Conservation (phyloP, 805 yeast genomes). For the Blastobotrys robertii region DNA sequence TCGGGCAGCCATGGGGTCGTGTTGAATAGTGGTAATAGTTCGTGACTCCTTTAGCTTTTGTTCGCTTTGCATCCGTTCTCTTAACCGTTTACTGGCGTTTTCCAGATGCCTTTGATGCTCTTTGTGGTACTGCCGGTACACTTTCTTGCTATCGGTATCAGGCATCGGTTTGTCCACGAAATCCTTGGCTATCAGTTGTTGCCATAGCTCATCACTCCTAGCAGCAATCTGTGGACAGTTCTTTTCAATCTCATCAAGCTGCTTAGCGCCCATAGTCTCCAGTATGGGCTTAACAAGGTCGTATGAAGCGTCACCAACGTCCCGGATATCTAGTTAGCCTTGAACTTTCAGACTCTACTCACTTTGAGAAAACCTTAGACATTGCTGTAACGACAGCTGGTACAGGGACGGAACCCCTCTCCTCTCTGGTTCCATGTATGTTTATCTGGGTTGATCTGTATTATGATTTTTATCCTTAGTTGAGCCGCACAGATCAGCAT, state of each 20-base stretch:
- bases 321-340: conserved; percentile 22
- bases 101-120: conserved; percentile 40
- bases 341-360: conserved; percentile 4
- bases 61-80: conserved; percentile 21
- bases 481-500: no score
- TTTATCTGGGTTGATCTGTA: no score
- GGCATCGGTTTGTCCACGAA: conserved; percentile 28
- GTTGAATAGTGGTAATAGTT: conserved; percentile 16
- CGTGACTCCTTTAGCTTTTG: conserved; percentile 19
- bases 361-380: conserved; percentile 18
- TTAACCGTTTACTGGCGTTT: conserved; percentile 32
- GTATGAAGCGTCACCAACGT: conserved; percentile 32
- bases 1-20: conserved; percentile 15
- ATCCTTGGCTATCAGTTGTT: conserved; percentile 20
- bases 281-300: conserved; percentile 29
- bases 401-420: conserved; percentile 9
- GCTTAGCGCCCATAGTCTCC: conserved; percentile 23
- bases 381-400: conserved; percentile 16
- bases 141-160: conserved; percentile 15
- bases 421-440: not conserved
- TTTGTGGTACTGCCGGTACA: conserved; percentile 21
- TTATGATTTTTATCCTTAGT: no score
- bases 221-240: conserved; percentile 23
- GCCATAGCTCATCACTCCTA: conserved; percentile 28
- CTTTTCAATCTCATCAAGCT: conserved; percentile 26